Base-by-base conservation (phyloP, 2,329 filamentous ascomycete genomes). In the Sporothrix dimorphospora region DNA sequence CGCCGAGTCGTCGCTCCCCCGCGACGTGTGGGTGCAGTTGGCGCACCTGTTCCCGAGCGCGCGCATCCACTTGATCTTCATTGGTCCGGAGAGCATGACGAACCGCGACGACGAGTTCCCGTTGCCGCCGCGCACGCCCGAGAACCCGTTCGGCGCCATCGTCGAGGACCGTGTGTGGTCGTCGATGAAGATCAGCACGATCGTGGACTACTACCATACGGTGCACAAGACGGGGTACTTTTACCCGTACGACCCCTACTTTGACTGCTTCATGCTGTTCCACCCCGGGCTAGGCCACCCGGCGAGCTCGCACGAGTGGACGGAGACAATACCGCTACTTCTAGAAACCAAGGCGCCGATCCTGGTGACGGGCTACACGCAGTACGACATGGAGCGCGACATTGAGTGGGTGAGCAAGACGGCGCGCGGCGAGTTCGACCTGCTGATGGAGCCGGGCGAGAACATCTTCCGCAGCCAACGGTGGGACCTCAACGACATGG, bases 121-220 rank as follows among this genome's bases (percentile, higher is more conserved):
- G 0, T 86, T 98, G 1, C 96, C 97, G 1, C 88, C 92, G 76
- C 90, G 94, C 71, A 98, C 94, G 1, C 85, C 94, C 0, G 83
- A 85, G 11, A 99, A 99, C 79, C 96, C 96, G 0, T 99, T 94
- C 77, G 96, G 96, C 55, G 93, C 93, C n/a, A 87, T 99, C 69
- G 89, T 98, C 16, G 97, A 99, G 82, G 95, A 97, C 81, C 90
- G 95, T 69, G 87, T 99, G 9, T 93, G 92, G 79, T 90, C 92
- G 71, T 91, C 92, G 76, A 90, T 98, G 89, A 99, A 99, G 85
- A 97, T 99, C 78, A 96, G 92, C 80, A 99, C 97, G 0, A 97
- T 94, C 78, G 95, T 98, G 69, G 96, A 99, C 77, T 98, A 99
- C 83, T 99, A 97, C 84, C 95, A 99, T 82, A 98, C 93, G 2